These are phyloP conservation scores for Salix viminalis DNA, from an alignment of 345 rosid species.

Conservation along the genomic window DNA sequence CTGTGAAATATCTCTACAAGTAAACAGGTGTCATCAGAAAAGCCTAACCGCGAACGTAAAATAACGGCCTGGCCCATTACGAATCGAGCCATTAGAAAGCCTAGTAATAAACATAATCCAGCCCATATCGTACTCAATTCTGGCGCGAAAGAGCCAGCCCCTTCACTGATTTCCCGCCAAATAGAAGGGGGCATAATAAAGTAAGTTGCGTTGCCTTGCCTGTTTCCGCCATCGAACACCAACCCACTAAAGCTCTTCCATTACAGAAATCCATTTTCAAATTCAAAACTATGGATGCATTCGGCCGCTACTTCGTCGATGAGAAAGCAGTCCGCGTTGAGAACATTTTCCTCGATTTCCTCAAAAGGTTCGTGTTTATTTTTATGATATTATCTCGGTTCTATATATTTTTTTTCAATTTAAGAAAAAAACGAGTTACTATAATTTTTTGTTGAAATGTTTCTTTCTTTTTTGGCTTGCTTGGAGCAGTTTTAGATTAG, in stretches of 20 bases:
- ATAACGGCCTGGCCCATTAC: not conserved
- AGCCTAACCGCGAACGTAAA: too few species aligned
- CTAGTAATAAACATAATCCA: not conserved
- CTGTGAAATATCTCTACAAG: too few species aligned
- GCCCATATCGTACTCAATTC: not conserved
- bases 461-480: not conserved
- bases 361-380: constrained; percentile 49
- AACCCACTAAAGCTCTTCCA: not conserved
- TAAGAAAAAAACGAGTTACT: not conserved
- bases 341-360: constrained; percentile 80
- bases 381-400: not conserved
- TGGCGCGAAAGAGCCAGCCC: constrained; percentile 12
- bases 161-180: constrained; percentile 1
- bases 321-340: constrained; percentile 83
- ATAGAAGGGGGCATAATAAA: not conserved
- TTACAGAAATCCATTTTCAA: not conserved
- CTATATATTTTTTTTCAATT: not conserved
- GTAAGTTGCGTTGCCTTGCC: not conserved
- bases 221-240: not conserved
- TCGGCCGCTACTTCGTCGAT: constrained; percentile 65
- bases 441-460: not conserved
- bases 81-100: too few species aligned
- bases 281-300: constrained; percentile 48
- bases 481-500: constrained; percentile 51
- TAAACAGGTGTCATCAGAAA: too few species aligned